Conservation (phyloP, 805 yeast species). For the Maudiozyma turicensis region DNA sequence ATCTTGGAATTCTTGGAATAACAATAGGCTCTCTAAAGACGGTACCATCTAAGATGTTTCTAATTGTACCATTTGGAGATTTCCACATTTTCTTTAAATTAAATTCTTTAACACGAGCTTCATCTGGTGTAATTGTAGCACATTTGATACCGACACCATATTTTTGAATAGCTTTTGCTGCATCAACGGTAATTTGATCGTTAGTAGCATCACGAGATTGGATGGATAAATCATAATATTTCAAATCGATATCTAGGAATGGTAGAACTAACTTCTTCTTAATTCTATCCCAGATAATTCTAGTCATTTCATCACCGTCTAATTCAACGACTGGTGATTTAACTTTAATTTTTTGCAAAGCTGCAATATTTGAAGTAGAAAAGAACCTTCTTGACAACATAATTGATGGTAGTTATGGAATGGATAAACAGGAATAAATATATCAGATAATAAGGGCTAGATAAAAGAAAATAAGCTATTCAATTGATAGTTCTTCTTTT, state of each 20-base stretch:
- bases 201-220: conserved; percentile 59
- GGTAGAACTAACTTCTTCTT: conserved; percentile 60
- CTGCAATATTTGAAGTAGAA: conserved; percentile 23
- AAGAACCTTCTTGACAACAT: conserved; percentile 20
- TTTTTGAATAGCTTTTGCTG: conserved; percentile 64
- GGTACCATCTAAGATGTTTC: conserved; percentile 75
- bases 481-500: too few species aligned
- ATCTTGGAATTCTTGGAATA: conserved; percentile 65
- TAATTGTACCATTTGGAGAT: conserved; percentile 77
- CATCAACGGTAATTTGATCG: conserved; percentile 67
- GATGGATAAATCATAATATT: conserved; percentile 67
- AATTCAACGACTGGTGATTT: conserved; percentile 66
- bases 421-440: not conserved
- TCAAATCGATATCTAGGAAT: conserved; percentile 60
- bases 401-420: not conserved
- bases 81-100: conserved; percentile 72
- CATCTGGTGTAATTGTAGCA: conserved; percentile 82
- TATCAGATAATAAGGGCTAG: too few species aligned
- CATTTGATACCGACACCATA: conserved; percentile 78
- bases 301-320: conserved; percentile 83
- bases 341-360: conserved; percentile 48
- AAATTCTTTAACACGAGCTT: conserved; percentile 67
- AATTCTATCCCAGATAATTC: conserved; percentile 73
- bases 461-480: not conserved
- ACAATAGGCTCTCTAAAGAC: conserved; percentile 80